Percentiles rank a stretch among this genome's conserved stretches.
These are phyloP conservation scores for Micractinium sp. DNA, from an alignment of 139 green algal genomes.

Conservation along the genomic window DNA sequence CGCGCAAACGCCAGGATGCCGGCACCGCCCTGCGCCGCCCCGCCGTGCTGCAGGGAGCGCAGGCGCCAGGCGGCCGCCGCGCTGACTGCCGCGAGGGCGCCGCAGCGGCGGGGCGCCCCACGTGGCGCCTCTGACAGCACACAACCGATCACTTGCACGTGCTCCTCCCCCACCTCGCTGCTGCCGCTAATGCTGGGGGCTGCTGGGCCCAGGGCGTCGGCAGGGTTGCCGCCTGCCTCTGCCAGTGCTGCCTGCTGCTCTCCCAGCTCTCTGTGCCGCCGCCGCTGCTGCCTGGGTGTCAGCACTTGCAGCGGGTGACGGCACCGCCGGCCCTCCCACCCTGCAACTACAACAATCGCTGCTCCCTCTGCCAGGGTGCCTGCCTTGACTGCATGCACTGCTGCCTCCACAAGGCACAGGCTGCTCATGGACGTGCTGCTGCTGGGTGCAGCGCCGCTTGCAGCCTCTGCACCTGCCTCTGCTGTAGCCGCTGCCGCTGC, in stretches of 20 bases:
- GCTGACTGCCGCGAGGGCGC: slow-evolving; percentile 7
- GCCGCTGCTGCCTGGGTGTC: slow-evolving; percentile 3
- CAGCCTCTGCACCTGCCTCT: not conserved
- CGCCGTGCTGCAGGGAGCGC: slow-evolving; percentile 28
- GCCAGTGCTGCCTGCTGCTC: not conserved
- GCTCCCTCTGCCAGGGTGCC: slow-evolving; percentile 22
- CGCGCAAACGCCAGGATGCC: slow-evolving; percentile 1
- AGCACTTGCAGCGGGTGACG: not conserved
- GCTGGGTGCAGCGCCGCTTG: not conserved
- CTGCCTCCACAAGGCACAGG: slow-evolving; percentile 29
- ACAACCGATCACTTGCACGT: slow-evolving; percentile 34
- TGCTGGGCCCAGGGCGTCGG: not conserved
- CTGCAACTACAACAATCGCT: slow-evolving; percentile 7
- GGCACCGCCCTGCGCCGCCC: not conserved
- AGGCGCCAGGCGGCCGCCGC: slow-evolving; percentile 17
- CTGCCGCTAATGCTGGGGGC: not conserved
- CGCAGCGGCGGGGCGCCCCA: slow-evolving; percentile 28
- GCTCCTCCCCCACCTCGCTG: not conserved
- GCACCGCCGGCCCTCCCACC: not conserved
- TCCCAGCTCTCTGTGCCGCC: not conserved
- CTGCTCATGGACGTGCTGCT: not conserved
- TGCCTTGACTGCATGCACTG: slow-evolving; percentile 19
- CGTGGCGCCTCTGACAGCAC: slow-evolving; percentile 36
- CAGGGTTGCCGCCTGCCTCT: not conserved
- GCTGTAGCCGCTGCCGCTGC: not conserved